Evolutionary conservation across 2,329 filamentous ascomycete species (phyloP), one percentile per base, ranked within the genome.

Genomic region (Didymella glomerata): DNA sequence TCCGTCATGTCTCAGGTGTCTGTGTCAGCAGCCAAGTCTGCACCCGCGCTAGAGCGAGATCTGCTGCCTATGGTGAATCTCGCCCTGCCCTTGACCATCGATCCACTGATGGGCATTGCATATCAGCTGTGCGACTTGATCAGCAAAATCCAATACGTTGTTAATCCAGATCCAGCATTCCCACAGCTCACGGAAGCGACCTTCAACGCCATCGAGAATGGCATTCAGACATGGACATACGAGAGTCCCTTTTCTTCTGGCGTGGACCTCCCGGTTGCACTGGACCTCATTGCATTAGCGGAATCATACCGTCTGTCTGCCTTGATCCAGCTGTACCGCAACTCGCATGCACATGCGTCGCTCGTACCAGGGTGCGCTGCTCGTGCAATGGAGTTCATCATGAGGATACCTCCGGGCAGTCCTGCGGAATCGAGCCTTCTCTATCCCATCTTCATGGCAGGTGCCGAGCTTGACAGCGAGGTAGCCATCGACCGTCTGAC

Each of bases 361-460:
- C 68, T 70, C 6, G 67, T 76, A 6, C 66, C 73, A 10, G 54
- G 57, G 5, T 75, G 68, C 36, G 74, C 74, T 40, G 68, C 69
- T 13, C 67, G 72, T 1, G 68, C 71, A 2, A 75, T 76, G 73
- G 68, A 76, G 20, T 76, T 75, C 48, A 70, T 76, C 16, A 60
- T 69, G 25, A 65, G 74, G 11, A 76, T 76, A 34, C 74, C 74
- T 6, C 63, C 72, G 5, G 74, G 74, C 3, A 76, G 73, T 46
- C 63, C 74, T 18, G 72, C 74, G 0, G 74, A 76, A 28, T 74
- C 73, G 1, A 75, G 73, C 50, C 47, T 76, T 50, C 61, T 76
- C 4, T 76, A 75, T 45, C 74, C 74, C 2, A 71, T 76, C n/a
- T 75, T 76, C 48, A 63, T 76, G 20, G 74, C 72, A 28, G 74